phyloP scores from a whole-genome alignment of 2,329 filamentous ascomycete genomes.

The Phaeosphaeriaceae sp. region DNA sequence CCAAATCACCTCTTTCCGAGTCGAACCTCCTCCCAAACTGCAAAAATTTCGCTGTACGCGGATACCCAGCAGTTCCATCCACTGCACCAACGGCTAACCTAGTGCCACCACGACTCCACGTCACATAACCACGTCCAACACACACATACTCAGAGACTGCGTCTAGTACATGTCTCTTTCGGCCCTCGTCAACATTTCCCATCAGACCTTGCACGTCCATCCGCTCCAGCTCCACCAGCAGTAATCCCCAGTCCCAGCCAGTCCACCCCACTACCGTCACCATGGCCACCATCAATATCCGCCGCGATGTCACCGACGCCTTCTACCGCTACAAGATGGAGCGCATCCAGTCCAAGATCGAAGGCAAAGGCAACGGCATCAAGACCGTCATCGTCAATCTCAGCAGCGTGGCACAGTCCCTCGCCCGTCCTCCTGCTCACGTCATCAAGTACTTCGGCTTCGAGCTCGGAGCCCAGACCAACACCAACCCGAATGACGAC shows the following conservation, averaged over 20 bases:
- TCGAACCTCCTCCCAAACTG: constrained; percentile 93
- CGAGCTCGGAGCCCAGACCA: constrained; percentile 97
- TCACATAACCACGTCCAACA: constrained; percentile 45
- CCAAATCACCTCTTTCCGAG: constrained; percentile 92
- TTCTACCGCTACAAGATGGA: constrained; percentile 99
- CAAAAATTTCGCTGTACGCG: constrained; percentile 95
- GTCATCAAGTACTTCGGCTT: constrained; percentile 99
- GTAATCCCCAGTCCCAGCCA: constrained; percentile 41
- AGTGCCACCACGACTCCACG: constrained; percentile 46
- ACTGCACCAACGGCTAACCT: constrained; percentile 91
- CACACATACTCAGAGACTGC: constrained; percentile 34
- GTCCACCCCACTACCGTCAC: constrained; percentile 59
- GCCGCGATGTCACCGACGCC: constrained; percentile 92
- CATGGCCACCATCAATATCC: constrained; percentile 99
- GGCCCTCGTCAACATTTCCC: constrained; percentile 59
- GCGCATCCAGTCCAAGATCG: constrained; percentile 96
- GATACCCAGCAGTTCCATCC: constrained; percentile 89
- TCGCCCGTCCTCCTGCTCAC: constrained; percentile 90
- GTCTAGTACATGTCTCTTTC: constrained; percentile 68
- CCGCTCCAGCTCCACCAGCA: constrained; percentile 40
- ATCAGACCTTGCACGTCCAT: constrained; percentile 38
- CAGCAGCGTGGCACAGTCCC: constrained; percentile 87
- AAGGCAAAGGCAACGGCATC: constrained; percentile 99
- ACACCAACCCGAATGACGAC: constrained; percentile 94
- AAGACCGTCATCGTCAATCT: constrained; percentile 98